Percentiles rank a stretch among this genome's conserved stretches.
These are phyloP conservation scores for Aspergillus phoenicis DNA, from an alignment of 2,329 filamentous ascomycete genomes.

Conservation along the genomic window DNA sequence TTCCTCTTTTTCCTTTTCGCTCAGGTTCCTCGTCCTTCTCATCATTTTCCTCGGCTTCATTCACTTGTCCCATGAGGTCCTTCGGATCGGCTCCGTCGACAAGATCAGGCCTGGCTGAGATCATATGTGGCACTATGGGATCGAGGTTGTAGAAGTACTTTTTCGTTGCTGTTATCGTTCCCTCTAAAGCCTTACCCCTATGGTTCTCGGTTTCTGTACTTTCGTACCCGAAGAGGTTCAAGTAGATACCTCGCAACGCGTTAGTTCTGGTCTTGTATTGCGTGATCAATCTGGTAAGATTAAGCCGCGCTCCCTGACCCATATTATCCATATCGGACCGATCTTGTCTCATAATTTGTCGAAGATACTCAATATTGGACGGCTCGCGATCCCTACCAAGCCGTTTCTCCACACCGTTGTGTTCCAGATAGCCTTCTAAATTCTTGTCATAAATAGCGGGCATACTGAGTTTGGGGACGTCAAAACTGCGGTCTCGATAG, in stretches of 20 bases:
- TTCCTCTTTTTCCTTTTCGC: too few relatives aligned
- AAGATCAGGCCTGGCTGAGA: background rate
- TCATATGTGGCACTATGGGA: background rate
- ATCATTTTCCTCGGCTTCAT: too few relatives aligned
- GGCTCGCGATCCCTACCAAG: background rate
- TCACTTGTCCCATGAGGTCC: too few relatives aligned
- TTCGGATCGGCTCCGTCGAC: background rate
- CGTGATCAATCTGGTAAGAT: too few relatives aligned
- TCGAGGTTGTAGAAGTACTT: background rate
- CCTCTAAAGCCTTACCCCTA: background rate
- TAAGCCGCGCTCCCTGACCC: too few relatives aligned
- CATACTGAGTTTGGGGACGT: background rate
- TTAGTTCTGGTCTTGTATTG: background rate
- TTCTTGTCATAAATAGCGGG: background rate
- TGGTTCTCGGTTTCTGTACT: too few relatives aligned
- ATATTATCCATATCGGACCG: background rate
- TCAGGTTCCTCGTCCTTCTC: too few relatives aligned
- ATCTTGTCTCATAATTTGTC: background rate
- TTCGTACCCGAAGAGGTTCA: background rate
- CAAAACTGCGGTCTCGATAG: background rate
- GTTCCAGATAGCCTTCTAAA: background rate
- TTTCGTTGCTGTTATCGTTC: background rate
- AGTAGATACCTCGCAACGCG: background rate
- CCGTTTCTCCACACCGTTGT: background rate
- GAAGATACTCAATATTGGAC: background rate